phyloP scores from a whole-genome alignment of 1,284 basidiomycete genomes.

The Sparassis latifolia region DNA sequence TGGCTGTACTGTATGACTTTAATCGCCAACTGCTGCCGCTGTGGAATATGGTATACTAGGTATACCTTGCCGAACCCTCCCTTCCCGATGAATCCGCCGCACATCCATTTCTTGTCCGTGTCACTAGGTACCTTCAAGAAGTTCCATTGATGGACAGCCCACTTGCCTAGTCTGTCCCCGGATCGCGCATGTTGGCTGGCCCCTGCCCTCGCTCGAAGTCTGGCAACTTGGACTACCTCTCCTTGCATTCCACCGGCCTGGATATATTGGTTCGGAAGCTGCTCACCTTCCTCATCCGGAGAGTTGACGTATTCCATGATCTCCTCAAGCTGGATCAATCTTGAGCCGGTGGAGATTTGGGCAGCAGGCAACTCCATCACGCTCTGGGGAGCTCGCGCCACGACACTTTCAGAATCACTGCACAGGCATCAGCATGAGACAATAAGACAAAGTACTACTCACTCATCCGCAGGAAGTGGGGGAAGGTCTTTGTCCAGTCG shows the following conservation, averaged over 20 bases:
- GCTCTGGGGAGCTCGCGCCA: too few species aligned
- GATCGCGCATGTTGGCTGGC: background rate
- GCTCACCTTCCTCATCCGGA: background rate
- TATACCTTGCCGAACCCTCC: constrained; percentile 20
- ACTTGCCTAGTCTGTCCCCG: background rate
- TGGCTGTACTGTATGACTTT: constrained; percentile 16
- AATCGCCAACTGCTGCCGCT: constrained; percentile 13
- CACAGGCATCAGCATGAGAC: too few species aligned
- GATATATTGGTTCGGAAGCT: background rate
- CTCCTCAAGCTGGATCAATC: too few species aligned
- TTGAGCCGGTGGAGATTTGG: too few species aligned
- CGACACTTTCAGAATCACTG: too few species aligned
- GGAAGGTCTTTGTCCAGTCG: too few species aligned
- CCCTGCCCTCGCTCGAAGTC: background rate
- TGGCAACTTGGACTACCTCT: background rate
- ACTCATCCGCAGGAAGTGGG: too few species aligned
- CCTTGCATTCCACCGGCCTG: background rate
- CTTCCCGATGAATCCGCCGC: constrained; percentile 14
- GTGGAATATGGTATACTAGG: constrained; percentile 11
- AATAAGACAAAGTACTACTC: too few species aligned
- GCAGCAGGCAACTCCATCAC: too few species aligned
- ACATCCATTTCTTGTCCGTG: constrained; percentile 7
- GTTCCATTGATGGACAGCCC: constrained; percentile 1
- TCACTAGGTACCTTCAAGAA: constrained; percentile 1
- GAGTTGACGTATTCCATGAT: too few species aligned